Evolutionary conservation across 2,329 filamentous ascomycete species (phyloP), one percentile per base, ranked within the genome.

Genomic region (Coniochaeta sp.): DNA sequence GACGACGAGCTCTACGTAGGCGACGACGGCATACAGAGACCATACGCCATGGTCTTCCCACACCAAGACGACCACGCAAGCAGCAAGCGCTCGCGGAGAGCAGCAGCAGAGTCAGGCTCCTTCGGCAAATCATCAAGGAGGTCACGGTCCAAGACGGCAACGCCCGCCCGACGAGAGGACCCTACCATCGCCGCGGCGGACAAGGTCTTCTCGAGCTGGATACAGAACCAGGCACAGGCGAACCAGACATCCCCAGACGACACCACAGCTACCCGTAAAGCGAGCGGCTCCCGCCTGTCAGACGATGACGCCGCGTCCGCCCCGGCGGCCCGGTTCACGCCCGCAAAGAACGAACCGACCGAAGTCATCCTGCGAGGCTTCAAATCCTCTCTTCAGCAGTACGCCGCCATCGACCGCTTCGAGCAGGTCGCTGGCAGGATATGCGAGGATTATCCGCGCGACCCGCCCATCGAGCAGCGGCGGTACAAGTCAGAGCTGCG

Each of bases 391-490:
- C 67, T 82, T 67, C 72, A 85, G 69, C 77, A 90, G 74, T 96
- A 94, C 79, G 90, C 91, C 26, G 91, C 91, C 30, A 85, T 97
- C 60, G 84, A 87, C 59, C 89, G 89, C 70, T 97, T 87, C 71
- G 92, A 96, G 72, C 81, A 85, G 54, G 83, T 95, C 38, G 92
- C 89, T 6, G 91, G 91, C 24, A 73, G 82, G 56, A 89, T 96
- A 65, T 91, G 91, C 68, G 92, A 97, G 71, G 91, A 96, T 70
- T 97, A 97, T 68, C 83, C 91, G 8, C 85, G 92, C 56, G 85
- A 88, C 57, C 86, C 92, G n/a, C 87, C 89, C 3, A 76, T 82
- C 52, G 78, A 84, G 56, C 80, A 82, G 63, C 76, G 79, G 52
- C 78, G 86, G 53, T 92, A 87, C 72, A 87, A 88, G 63, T 80